These are phyloP conservation scores for Cephalotrichum gorgonifer DNA, from an alignment of 2,329 filamentous ascomycete species.

Conservation along the genomic window DNA sequence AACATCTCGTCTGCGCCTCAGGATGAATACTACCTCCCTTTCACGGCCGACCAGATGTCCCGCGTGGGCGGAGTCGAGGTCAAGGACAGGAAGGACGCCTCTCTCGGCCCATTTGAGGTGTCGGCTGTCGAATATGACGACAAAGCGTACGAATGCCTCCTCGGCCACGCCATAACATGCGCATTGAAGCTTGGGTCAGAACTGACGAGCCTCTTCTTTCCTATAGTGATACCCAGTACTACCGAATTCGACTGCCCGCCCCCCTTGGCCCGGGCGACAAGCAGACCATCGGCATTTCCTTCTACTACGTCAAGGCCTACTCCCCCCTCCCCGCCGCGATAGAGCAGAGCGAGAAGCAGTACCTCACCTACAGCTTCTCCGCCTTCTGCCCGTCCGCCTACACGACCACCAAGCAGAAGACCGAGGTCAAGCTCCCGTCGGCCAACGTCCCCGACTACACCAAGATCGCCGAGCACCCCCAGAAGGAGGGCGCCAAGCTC, in stretches of 20 bases:
- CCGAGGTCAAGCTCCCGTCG: conserved; percentile 81
- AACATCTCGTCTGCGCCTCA: conserved; percentile 73
- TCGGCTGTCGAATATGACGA: conserved; percentile 56
- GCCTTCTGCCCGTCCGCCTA: conserved; percentile 80
- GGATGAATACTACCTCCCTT: conserved; percentile 83
- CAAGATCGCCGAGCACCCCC: conserved; percentile 58
- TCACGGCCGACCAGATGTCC: conserved; percentile 64
- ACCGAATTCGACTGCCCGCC: conserved; percentile 66
- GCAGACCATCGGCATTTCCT: conserved; percentile 80
- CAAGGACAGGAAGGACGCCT: conserved; percentile 76
- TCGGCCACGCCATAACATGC: background rate
- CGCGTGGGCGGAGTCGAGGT: conserved; percentile 81
- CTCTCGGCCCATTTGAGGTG: conserved; percentile 55
- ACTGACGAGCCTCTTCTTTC: background rate
- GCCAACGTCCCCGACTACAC: conserved; percentile 78
- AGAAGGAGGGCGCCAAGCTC: conserved; percentile 75
- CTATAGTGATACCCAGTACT: conserved; percentile 65
- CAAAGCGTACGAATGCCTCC: conserved; percentile 35
- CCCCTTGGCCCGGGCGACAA: conserved; percentile 68
- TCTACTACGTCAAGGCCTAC: conserved; percentile 70
- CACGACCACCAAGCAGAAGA: conserved; percentile 85
- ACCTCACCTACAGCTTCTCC: conserved; percentile 75
- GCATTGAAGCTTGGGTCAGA: background rate
- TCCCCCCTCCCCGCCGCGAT: conserved; percentile 72
- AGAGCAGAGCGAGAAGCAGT: conserved; percentile 78